Percentiles rank a stretch among this genome's conserved stretches.
Evolutionary conservation across 768 basidiomycete genomes (phyloP).

Genomic region (Mrakia frigida): DNA sequence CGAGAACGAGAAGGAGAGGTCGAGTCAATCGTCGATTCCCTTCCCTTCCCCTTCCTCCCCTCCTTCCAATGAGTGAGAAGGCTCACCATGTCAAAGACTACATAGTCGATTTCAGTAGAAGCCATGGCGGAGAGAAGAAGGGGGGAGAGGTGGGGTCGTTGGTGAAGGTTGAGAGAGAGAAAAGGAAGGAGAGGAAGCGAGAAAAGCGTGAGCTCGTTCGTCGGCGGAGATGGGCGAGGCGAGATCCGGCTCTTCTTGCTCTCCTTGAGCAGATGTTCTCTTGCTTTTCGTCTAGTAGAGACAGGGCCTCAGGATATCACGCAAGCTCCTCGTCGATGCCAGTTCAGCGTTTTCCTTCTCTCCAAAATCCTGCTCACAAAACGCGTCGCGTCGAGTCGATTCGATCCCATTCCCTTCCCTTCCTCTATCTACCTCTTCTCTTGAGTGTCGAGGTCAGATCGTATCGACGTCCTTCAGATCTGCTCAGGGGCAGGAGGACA

Average conservation of each 20-base stretch:
- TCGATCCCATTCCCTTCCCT: too few relatives aligned
- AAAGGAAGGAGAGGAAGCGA: neutral
- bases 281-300: too few relatives aligned
- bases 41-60: neutral
- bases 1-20: neutral
- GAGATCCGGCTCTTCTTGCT: too few relatives aligned
- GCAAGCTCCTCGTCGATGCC: too few relatives aligned
- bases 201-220: neutral
- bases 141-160: neutral
- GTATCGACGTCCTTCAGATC: too few relatives aligned
- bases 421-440: too few relatives aligned
- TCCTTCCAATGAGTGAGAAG: neutral
- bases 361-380: too few relatives aligned
- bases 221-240: neutral
- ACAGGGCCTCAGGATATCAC: too few relatives aligned
- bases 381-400: too few relatives aligned
- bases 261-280: neutral
- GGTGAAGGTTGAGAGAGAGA: neutral
- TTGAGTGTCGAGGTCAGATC: too few relatives aligned
- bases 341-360: too few relatives aligned
- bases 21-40: neutral
- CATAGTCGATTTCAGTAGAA: constrained; percentile 15
- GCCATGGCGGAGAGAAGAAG: neutral
- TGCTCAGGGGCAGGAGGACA: too few relatives aligned
- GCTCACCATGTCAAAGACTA: constrained; percentile 32